phyloP scores from a whole-genome alignment of 2,329 filamentous ascomycete species.

The Phaeoacremonium minimum region DNA sequence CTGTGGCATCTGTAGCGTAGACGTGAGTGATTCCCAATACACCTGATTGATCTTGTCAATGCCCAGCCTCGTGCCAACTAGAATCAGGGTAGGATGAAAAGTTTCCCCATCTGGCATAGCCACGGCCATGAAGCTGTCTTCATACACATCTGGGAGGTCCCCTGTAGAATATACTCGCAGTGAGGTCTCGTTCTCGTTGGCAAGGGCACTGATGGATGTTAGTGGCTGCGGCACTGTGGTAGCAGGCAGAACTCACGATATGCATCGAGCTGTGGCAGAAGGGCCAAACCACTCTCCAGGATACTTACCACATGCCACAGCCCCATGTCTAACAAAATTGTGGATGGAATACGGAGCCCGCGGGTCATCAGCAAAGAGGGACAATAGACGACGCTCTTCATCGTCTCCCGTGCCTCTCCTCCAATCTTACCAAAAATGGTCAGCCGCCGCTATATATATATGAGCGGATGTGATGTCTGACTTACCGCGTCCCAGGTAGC shows the following conservation, averaged over 20 bases:
- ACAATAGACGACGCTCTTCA: conserved; percentile 68
- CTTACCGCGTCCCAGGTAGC: conserved; percentile 74
- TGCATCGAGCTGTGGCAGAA: conserved; percentile 91
- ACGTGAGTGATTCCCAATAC: conserved; percentile 91
- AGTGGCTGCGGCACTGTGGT: not conserved
- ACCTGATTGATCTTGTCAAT: conserved; percentile 93
- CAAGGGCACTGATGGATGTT: conserved; percentile 58
- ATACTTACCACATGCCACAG: conserved; percentile 83
- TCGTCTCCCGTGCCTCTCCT: conserved; percentile 53
- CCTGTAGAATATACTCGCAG: conserved; percentile 85
- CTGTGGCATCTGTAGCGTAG: conserved; percentile 79
- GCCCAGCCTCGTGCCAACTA: conserved; percentile 84
- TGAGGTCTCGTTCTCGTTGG: conserved; percentile 58
- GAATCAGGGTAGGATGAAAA: conserved; percentile 81
- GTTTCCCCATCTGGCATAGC: conserved; percentile 61
- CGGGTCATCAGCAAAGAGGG: conserved; percentile 82
- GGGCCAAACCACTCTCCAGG: conserved; percentile 98
- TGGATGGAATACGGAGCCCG: conserved; percentile 91
- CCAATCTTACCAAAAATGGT: conserved; percentile 56
- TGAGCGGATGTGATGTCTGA: not conserved
- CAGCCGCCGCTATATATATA: not conserved
- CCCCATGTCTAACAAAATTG: conserved; percentile 86
- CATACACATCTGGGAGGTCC: conserved; percentile 87
- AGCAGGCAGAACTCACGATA: conserved; percentile 65
- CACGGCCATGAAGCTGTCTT: conserved; percentile 78